phyloP scores from a whole-genome alignment of 352 stramenopile genomes.

The Phytophthora multivora region DNA sequence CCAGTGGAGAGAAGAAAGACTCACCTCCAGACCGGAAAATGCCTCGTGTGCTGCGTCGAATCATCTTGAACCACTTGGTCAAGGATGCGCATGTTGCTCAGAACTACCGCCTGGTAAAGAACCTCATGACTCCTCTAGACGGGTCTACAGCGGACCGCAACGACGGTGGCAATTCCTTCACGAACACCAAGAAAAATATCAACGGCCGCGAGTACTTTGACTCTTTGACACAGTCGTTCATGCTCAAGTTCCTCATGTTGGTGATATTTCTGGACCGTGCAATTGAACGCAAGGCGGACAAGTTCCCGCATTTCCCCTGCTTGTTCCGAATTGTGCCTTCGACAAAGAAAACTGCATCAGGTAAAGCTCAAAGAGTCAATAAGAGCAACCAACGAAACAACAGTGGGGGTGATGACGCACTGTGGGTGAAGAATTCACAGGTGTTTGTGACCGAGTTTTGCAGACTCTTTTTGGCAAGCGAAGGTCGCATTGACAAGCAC shows the following conservation, averaged over 20 bases:
- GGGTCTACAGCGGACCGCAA: conserved; percentile 45
- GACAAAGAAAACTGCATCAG: conserved; percentile 1
- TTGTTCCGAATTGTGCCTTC: conserved; percentile 80
- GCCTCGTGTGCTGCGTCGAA: conserved; percentile 56
- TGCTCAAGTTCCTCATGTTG: conserved; percentile 92
- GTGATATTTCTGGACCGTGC: conserved; percentile 93
- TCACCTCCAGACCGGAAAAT: conserved; percentile 41
- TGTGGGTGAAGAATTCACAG: conserved; percentile 91
- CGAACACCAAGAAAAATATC: conserved; percentile 71
- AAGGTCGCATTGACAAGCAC: conserved; percentile 96
- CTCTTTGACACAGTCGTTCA: conserved; percentile 86
- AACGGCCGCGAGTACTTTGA: conserved; percentile 81
- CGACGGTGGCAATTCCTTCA: conserved; percentile 50
- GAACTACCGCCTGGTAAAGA: conserved; percentile 72
- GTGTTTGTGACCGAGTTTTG: conserved; percentile 93
- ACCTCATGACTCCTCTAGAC: conserved; percentile 70
- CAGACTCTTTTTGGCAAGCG: conserved; percentile 90
- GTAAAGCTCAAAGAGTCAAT: neutral
- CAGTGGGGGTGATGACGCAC: conserved; percentile 12
- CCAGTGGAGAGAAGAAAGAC: conserved; percentile 21
- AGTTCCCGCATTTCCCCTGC: conserved; percentile 85
- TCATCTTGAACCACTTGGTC: conserved; percentile 70
- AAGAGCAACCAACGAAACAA: conserved; percentile 9
- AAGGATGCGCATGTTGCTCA: conserved; percentile 64
- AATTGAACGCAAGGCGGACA: conserved; percentile 73